phyloP scores from a whole-genome alignment of 257 asterid species.

The Striga asiatica region DNA sequence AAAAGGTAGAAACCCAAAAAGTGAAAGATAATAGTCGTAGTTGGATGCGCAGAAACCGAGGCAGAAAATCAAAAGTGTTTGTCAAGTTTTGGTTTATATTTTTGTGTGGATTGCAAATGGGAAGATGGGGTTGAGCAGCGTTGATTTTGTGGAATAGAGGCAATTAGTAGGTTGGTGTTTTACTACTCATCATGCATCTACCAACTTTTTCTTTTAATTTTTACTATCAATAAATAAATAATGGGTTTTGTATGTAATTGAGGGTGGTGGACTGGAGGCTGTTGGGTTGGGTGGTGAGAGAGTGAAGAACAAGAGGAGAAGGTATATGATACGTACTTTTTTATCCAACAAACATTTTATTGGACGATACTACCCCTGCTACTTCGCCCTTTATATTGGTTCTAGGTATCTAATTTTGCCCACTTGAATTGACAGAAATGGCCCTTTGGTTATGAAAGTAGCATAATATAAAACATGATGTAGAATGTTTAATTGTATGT shows the following conservation, averaged over 20 bases:
- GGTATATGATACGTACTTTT: constrained; percentile 10
- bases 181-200: constrained; percentile 97
- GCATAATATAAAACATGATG: no score
- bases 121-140: constrained; percentile 22
- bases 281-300: constrained; percentile 22
- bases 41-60: no score
- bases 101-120: constrained; percentile 27
- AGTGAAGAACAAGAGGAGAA: constrained; percentile 14
- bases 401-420: constrained; percentile 15
- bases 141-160: constrained; percentile 14
- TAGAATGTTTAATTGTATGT: no score
- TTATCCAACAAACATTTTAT: not conserved
- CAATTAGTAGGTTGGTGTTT: constrained; percentile 51
- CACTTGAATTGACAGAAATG: no score
- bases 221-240: constrained; percentile 19
- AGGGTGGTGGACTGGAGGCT: no score
- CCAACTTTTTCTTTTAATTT: constrained; percentile 80
- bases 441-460: no score
- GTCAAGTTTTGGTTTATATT: constrained; percentile 8
- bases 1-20: no score
- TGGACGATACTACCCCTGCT: constrained; percentile 18
- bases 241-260: no score
- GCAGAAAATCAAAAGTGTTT: no score
- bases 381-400: constrained; percentile 6
- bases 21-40: constrained; percentile 9